Percentiles rank a stretch among this genome's conserved stretches.
Evolutionary conservation across 192 early-diverging fungal genomes (phyloP).

Genomic region (Rhizophlyctis rosea): DNA sequence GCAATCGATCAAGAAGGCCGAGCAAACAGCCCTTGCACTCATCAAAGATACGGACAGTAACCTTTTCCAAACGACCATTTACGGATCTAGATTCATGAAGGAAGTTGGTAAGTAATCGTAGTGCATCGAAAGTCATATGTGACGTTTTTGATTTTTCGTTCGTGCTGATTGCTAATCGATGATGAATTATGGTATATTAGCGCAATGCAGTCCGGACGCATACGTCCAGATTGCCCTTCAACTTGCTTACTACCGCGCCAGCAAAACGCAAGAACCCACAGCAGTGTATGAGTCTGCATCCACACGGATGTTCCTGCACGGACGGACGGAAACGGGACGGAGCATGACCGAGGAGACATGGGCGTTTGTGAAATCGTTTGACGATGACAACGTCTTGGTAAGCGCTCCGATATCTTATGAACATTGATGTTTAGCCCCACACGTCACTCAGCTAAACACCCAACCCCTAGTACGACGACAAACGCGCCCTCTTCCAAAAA

Average conservation of each 20-base stretch:
- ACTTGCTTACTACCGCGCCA: conserved; percentile 72
- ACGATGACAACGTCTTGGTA: conserved; percentile 62
- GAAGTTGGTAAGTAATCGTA: conserved; percentile 40
- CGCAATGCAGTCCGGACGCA: conserved; percentile 80
- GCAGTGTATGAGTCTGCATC: conserved; percentile 55
- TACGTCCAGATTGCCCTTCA: conserved; percentile 91
- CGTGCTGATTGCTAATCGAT: conserved; percentile 20
- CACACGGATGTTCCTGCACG: conserved; percentile 59
- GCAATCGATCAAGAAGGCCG: conserved; percentile 59
- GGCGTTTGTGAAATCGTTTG: conserved; percentile 72
- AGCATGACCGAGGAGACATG: conserved; percentile 73
- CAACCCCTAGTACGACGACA: conserved; percentile 48
- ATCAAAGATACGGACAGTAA: conserved; percentile 72
- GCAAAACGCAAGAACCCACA: conserved; percentile 47
- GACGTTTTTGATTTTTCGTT: conserved; percentile 1
- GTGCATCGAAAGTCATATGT: too few relatives aligned
- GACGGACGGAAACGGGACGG: conserved; percentile 91
- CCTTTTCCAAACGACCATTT: conserved; percentile 66
- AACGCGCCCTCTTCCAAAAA: conserved; percentile 36
- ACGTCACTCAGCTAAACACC: too few relatives aligned
- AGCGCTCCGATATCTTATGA: too few relatives aligned
- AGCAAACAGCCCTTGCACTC: conserved; percentile 55
- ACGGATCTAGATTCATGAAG: conserved; percentile 86
- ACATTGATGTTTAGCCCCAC: not conserved
- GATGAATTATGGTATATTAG: too few relatives aligned